Percentiles rank a stretch among this genome's conserved stretches.
Conservation (phyloP, 306 rosid species). For the Biancaea sappan region DNA sequence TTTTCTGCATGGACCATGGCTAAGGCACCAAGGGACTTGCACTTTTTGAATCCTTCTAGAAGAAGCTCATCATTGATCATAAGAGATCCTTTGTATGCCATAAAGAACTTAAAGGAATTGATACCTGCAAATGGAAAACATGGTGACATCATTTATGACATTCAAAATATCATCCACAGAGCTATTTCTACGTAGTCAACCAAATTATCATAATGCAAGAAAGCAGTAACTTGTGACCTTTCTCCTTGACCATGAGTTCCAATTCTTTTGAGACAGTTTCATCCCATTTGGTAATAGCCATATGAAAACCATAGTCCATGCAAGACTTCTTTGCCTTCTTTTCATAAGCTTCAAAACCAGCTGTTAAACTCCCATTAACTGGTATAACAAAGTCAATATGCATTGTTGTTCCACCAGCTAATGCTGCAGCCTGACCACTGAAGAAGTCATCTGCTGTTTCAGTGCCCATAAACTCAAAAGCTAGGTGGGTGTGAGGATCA, state of each 20-base stretch:
- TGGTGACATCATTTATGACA: not conserved
- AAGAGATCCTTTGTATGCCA: constrained; percentile 88
- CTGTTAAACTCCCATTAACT: constrained; percentile 63
- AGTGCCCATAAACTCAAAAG: constrained; percentile 67
- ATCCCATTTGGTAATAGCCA: constrained; percentile 97
- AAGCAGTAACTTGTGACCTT: constrained; percentile 57
- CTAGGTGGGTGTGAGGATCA: constrained; percentile 95
- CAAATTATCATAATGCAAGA: constrained; percentile 9
- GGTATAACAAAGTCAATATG: constrained; percentile 93
- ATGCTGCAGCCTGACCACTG: constrained; percentile 96
- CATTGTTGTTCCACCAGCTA: constrained; percentile 99
- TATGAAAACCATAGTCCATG: constrained; percentile 97
- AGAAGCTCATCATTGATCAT: constrained; percentile 90
- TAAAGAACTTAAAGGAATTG: constrained; percentile 93
- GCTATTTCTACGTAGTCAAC: not conserved
- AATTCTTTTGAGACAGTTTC: constrained; percentile 76
- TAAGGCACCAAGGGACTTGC: constrained; percentile 96
- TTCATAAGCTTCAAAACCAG: constrained; percentile 81
- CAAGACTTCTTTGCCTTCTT: constrained; percentile 77
- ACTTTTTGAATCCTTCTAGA: constrained; percentile 77
- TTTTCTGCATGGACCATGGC: constrained; percentile 99
- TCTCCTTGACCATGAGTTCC: constrained; percentile 86
- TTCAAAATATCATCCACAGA: constrained; percentile 8
- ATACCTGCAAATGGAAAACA: constrained; percentile 60
- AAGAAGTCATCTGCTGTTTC: constrained; percentile 79